Base-by-base conservation (phyloP, 2,329 filamentous ascomycete genomes). In the Arachnomyces sp. region DNA sequence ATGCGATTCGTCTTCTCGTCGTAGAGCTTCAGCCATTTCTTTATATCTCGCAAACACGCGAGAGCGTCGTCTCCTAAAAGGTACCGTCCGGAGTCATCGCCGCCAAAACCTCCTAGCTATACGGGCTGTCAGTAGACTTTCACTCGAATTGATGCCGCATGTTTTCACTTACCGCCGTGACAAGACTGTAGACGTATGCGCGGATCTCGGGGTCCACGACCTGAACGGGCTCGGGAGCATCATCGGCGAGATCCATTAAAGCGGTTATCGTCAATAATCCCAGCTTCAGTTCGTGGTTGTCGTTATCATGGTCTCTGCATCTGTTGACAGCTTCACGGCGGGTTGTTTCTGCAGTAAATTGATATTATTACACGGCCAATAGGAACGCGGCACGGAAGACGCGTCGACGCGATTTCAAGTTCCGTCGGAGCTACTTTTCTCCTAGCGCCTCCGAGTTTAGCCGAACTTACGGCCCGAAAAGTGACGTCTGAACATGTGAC, bases 11-110 rank as follows among this genome's bases (percentile, higher is more conserved):
- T 79, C 60, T 93, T 93, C 59, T 94, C 85, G 61, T 95, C 89
- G 71, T 92, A 92, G 47, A 94, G 79, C 52, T 87, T 88, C 50
- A 98, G 75, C 92, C 92, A 98, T 76, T 83, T 82, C 58, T 92
- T 90, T 40, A 98, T 74, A 65, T 98, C 92, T 47, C 90, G 88
- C 42, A 98, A 72, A 56, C 89, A 92, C 43, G 92, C 85, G 44
- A 94, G 71, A 9, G 89, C 90, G 58, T 95, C 90, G 63, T 96
- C 90, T 63, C 92, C 92, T 28, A 96, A 79, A 32, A 86, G 75
- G 61, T 98, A 98, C 56, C 75, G 75, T 42, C 84, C 84, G 56
- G 88, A 81, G 53, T 90, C 81, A 50, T 86, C 83, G 38, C 79
- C 72, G 52, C 84, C 84, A 54, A 80, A 79, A 39, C 89, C 90